Evolutionary conservation across 805 yeast species (phyloP).

Genomic region (Ogataea pignaliae): DNA sequence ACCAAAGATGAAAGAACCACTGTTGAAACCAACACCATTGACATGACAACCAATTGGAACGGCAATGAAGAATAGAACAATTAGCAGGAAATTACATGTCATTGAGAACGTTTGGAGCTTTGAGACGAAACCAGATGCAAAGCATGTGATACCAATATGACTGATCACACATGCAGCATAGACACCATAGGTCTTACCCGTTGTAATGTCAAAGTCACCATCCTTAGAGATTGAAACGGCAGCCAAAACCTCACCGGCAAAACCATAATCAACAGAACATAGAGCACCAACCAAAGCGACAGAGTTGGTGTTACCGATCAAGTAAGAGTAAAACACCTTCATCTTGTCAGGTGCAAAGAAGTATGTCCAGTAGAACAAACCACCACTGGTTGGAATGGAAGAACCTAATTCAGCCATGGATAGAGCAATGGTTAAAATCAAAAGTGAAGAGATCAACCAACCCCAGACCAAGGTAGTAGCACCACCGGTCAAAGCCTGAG

Average conservation of each 20-base stretch:
- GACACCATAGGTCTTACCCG: slow-evolving; percentile 38
- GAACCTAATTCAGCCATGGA: slow-evolving; percentile 59
- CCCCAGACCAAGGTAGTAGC: slow-evolving; percentile 58
- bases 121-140: slow-evolving; percentile 37
- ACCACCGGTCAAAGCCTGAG: slow-evolving; percentile 53
- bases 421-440: slow-evolving; percentile 49
- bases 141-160: slow-evolving; percentile 35
- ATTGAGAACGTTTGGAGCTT: slow-evolving; percentile 38
- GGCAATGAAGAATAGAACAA: slow-evolving; percentile 39
- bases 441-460: slow-evolving; percentile 38
- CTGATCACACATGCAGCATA: slow-evolving; percentile 39
- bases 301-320: slow-evolving; percentile 42
- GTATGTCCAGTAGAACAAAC: slow-evolving; percentile 52
- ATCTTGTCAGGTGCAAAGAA: slow-evolving; percentile 37
- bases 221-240: slow-evolving; percentile 38
- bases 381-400: slow-evolving; percentile 60
- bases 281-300: slow-evolving; percentile 40
- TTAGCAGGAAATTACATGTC: slow-evolving; percentile 32
- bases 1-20: slow-evolving; percentile 35
- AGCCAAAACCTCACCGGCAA: slow-evolving; percentile 39
- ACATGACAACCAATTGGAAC: slow-evolving; percentile 39
- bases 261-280: slow-evolving; percentile 41
- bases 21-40: slow-evolving; percentile 23
- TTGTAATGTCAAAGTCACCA: slow-evolving; percentile 36
- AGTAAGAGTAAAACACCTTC: slow-evolving; percentile 35